Percentiles rank a stretch among this genome's conserved stretches.
These are phyloP conservation scores for Glycine latifolia DNA, from an alignment of 306 rosid genomes.

Conservation along the genomic window DNA sequence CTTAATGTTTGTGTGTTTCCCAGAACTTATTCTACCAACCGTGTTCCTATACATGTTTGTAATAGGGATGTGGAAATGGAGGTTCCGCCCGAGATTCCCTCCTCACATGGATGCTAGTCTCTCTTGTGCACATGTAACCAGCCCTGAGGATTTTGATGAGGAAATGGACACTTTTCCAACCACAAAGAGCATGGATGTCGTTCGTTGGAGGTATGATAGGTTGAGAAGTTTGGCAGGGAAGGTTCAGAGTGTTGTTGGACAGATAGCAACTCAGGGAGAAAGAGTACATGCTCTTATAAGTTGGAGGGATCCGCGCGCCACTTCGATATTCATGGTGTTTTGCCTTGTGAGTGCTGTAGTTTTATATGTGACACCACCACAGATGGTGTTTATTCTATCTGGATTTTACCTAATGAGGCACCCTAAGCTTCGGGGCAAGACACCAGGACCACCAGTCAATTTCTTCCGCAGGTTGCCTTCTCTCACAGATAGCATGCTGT, in stretches of 20 bases:
- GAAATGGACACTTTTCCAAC: slow-evolving; percentile 89
- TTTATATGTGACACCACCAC: slow-evolving; percentile 74
- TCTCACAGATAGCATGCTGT: slow-evolving; percentile 81
- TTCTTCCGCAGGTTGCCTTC: slow-evolving; percentile 94
- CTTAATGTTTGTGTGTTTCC: slow-evolving; percentile 82
- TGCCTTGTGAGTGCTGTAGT: slow-evolving; percentile 69
- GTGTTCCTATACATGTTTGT: slow-evolving; percentile 86
- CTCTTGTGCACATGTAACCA: slow-evolving; percentile 70
- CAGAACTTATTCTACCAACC: slow-evolving; percentile 87
- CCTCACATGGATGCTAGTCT: slow-evolving; percentile 86
- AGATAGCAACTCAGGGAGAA: slow-evolving; percentile 90
- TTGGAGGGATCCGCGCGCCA: slow-evolving; percentile 98
- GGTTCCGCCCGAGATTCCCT: slow-evolving; percentile 74
- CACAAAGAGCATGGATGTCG: slow-evolving; percentile 53
- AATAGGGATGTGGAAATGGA: slow-evolving; percentile 86
- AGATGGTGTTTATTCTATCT: slow-evolving; percentile 55
- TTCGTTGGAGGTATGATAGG: slow-evolving; percentile 87
- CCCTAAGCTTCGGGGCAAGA: slow-evolving; percentile 75
- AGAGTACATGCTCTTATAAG: slow-evolving; percentile 77
- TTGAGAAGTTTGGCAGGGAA: slow-evolving; percentile 82
- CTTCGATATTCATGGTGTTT: slow-evolving; percentile 63
- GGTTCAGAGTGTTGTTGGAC: slow-evolving; percentile 91
- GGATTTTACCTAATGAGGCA: slow-evolving; percentile 93
- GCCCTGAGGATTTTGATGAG: slow-evolving; percentile 85
- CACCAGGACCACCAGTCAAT: slow-evolving; percentile 68